Base-by-base conservation (phyloP, 495 filamentous ascomycete species). In the Penicillium samsonianum region DNA sequence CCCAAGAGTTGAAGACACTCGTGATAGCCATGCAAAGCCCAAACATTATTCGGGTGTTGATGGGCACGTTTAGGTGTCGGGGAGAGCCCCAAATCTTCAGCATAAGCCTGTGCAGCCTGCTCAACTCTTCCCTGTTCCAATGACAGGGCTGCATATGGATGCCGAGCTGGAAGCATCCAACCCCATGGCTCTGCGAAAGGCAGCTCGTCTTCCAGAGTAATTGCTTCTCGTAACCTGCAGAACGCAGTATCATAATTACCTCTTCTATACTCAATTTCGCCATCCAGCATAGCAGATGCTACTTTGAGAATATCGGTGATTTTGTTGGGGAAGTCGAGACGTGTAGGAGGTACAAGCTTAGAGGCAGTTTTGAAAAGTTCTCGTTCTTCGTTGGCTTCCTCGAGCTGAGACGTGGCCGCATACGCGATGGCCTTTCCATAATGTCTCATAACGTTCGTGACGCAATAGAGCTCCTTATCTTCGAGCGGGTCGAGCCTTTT, bases 141-240 rank as follows among this genome's bases (percentile, higher is more conserved):
- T 2, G 83, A 68, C 0, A 87, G 70, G 2, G 84, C 85, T 0
- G 79, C 85, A 50, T 83, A 83, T 6, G 84, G 83, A 67, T 88
- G 84, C 4, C 82, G 72, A 1, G 83, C 80, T 2, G 84, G 83
- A 49, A 84, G 81, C 83, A 87, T 85, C 83, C 82, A 85, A 0
- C 81, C 80, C 85, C 84, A 87, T 1, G 85, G 85, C 68, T 88
- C 85, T 38, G 83, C 79, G 52, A 83, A 88, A 0, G 77, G 78
- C 6, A 88, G 72, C 0, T 57, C 55, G 49, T 84, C 80, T 51
- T 85, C 59, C 9, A 78, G 68, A 12, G 61, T 51, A 19, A 84
- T 81, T 2, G 84, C 76, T 10, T 68, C 55, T 0, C 70, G 67
- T 19, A 88, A 71, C 37, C 78, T 68, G 6, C 57, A 37, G 58